Evolutionary conservation across 495 filamentous ascomycete species (phyloP), one percentile per base, ranked within the genome.

Genomic region (Neurospora sp.): DNA sequence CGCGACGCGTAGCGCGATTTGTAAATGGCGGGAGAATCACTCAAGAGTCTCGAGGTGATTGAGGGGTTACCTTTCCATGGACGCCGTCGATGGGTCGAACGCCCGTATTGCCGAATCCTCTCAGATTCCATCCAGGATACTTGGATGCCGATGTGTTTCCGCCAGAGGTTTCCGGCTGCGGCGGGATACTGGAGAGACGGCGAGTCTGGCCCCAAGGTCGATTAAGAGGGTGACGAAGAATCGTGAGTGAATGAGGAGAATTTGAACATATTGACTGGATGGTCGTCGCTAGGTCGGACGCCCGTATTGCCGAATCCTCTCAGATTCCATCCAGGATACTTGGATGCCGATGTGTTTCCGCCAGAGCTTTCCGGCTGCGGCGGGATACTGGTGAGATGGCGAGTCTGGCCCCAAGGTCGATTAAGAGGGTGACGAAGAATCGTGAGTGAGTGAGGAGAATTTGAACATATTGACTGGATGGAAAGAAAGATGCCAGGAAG

Each of bases 311-410:
- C 80, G 44, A 78, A 82, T 7, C 81, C 81, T 37, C 76, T 76
- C 38, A 82, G 39, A 44, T 82, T 79, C 81, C 81, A 82, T 9
- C 79, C 81, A 14, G 77, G 54, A 66, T 82, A 82, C 40, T 80
- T 76, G 11, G 72, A 37, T 5, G 27, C 54, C 12, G 54, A 16
- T 12, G 69, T 40, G 39, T 69, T 38, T 38, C 70, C 69, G 42
- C 73, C 38, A 37, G 78, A 72, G 1, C 74, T 46, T 38, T 74
- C 71, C 14, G 72, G 71, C 1, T 76, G 69, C 23, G 80, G 79
- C 6, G 80, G 79, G 11, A 79, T 80, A 1, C 76, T 75, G 9
- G 79, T 79, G 16, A 81, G 76, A 37, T 79, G 18, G 10, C n/a
- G 18, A 20, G n/a, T n/a, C n/a, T n/a, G n/a, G n/a, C n/a, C n/a